A percentile compares a stretch with the other conserved stretches of the same genome.
Conservation (phyloP, 2,329 filamentous ascomycete genomes). For the Madurella mycetomatis region DNA sequence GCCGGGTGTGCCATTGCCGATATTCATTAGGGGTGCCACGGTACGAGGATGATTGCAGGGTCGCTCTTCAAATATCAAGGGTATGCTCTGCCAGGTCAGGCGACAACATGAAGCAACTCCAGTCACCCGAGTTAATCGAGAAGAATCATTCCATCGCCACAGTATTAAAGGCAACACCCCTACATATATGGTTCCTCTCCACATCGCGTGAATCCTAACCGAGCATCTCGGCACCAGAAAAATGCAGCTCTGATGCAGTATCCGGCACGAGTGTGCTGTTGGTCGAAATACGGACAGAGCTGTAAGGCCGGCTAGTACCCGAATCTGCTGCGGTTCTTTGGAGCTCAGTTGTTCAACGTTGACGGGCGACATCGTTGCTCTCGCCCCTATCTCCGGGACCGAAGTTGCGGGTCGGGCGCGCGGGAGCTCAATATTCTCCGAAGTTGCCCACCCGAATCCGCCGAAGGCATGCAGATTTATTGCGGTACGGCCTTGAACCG, state of each 20-base stretch:
- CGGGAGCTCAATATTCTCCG: slow-evolving; percentile 1
- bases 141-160: too few relatives aligned
- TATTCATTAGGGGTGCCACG: neutral
- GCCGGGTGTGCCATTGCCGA: neutral
- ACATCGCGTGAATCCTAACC: too few relatives aligned
- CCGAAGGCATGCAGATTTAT: neutral
- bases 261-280: neutral
- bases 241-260: too few relatives aligned
- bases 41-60: neutral
- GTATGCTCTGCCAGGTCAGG: too few relatives aligned
- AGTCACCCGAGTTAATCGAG: too few relatives aligned
- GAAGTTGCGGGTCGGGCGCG: slow-evolving; percentile 19
- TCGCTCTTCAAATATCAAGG: too few relatives aligned
- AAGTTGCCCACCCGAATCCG: neutral
- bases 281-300: neutral
- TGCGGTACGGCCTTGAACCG: too few relatives aligned
- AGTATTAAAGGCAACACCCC: too few relatives aligned
- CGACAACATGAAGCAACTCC: too few relatives aligned
- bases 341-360: neutral
- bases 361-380: neutral
- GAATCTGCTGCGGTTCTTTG: neutral
- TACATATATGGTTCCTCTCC: too few relatives aligned
- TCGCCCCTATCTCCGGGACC: slow-evolving; percentile 15
- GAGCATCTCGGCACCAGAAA: too few relatives aligned
- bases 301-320: neutral